These are phyloP conservation scores for Phragmites australis DNA, from an alignment of 176 grass and related monocot genomes.

Conservation along the genomic window DNA sequence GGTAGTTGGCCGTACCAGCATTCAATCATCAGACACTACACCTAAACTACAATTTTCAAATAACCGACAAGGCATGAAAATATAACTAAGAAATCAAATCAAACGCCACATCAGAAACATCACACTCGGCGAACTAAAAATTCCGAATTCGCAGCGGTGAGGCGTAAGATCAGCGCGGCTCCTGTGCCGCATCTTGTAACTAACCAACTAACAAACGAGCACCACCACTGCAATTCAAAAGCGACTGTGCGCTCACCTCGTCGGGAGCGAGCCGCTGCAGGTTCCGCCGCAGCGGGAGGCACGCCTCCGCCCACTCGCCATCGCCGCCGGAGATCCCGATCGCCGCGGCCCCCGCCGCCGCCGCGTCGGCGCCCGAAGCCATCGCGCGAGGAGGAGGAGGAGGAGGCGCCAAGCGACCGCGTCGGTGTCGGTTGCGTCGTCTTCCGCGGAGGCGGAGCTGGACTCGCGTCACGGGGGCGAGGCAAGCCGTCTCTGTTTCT, in stretches of 20 bases:
- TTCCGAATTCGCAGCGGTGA: background rate
- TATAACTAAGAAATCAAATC: background rate
- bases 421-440: background rate
- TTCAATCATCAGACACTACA: slow-evolving; percentile 10
- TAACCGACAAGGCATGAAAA: background rate
- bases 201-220: background rate
- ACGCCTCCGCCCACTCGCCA: slow-evolving; percentile 29
- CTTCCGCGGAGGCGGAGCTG: background rate
- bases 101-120: background rate
- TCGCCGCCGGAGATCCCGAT: slow-evolving; percentile 28
- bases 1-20: slow-evolving; percentile 22
- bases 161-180: background rate
- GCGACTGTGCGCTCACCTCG: slow-evolving; percentile 33
- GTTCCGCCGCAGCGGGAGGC: slow-evolving; percentile 46
- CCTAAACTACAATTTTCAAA: background rate
- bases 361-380: slow-evolving; percentile 39
- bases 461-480: slow-evolving; percentile 12
- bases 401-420: background rate
- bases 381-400: background rate
- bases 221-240: background rate
- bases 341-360: slow-evolving; percentile 32
- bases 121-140: background rate
- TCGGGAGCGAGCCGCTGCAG: slow-evolving; percentile 36
- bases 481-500: background rate
- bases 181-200: background rate